Conservation (phyloP, 2,329 filamentous ascomycete genomes). For the Botrytis aclada region DNA sequence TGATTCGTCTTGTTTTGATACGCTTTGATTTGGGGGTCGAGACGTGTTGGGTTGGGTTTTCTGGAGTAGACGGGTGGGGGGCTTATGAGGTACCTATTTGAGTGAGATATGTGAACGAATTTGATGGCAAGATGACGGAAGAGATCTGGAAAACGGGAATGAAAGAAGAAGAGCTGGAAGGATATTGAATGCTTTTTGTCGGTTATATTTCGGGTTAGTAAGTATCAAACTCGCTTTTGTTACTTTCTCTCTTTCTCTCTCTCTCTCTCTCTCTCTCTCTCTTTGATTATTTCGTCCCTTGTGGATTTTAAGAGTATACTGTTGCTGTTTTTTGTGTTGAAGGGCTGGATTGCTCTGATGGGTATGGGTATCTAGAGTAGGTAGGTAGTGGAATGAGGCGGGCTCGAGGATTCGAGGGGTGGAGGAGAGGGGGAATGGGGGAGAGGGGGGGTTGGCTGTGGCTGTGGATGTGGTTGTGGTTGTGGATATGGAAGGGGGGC, state of each 20-base stretch:
- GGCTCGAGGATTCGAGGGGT: not conserved
- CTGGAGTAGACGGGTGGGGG: not conserved
- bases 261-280: too few relatives aligned
- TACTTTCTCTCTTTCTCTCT: not conserved
- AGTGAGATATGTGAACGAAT: not conserved
- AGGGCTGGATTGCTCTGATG: not conserved
- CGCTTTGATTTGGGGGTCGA: not conserved
- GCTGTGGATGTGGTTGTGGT: rapidly evolving
- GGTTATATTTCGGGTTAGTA: not conserved
- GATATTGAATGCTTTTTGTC: not conserved
- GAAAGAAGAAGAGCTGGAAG: not conserved
- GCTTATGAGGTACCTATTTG: not conserved
- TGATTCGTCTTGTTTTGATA: not conserved
- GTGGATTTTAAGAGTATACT: not conserved
- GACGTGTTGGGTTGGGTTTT: not conserved
- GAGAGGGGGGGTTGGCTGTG: not conserved
- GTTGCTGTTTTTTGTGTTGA: too few relatives aligned
- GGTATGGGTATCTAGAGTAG: not conserved
- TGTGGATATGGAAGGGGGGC: rapidly evolving
- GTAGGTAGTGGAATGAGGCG: not conserved
- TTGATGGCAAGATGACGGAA: not conserved
- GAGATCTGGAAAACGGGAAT: not conserved
- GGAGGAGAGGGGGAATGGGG: not conserved
- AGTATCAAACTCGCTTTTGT: not conserved
- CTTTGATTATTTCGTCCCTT: not conserved